phyloP scores from a whole-genome alignment of 1,284 basidiomycete genomes.

The Heliocybe sulcata region DNA sequence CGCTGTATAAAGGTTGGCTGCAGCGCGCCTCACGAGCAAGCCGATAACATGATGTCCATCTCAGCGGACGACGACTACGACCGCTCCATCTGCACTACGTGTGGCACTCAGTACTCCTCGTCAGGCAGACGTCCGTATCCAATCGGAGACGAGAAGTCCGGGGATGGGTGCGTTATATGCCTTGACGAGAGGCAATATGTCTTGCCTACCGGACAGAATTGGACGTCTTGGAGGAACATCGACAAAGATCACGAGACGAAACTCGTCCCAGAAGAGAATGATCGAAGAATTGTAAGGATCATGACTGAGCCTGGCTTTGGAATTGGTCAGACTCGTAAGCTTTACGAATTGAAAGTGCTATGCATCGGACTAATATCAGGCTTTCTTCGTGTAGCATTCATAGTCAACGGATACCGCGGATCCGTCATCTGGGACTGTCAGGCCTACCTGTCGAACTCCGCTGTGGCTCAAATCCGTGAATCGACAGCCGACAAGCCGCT shows the following conservation, averaged over 20 bases:
- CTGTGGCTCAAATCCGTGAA: background rate
- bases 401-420: background rate
- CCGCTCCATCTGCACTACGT: background rate
- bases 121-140: background rate
- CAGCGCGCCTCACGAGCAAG: no score
- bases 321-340: constrained; percentile 3
- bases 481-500: background rate
- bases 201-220: background rate
- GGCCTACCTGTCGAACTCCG: background rate
- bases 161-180: background rate
- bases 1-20: no score
- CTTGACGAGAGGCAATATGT: constrained; percentile 1
- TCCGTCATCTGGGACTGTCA: constrained; percentile 1
- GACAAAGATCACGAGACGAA: background rate
- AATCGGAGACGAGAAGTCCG: background rate
- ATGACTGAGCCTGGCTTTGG: background rate
- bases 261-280: background rate
- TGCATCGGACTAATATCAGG: background rate
- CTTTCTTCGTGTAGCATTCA: background rate
- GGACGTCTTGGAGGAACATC: background rate
- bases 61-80: background rate
- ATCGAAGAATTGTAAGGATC: background rate
- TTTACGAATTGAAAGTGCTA: background rate
- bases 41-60: background rate
- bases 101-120: background rate